Conservation (phyloP, 345 rosid species). For the Linum tenue region DNA sequence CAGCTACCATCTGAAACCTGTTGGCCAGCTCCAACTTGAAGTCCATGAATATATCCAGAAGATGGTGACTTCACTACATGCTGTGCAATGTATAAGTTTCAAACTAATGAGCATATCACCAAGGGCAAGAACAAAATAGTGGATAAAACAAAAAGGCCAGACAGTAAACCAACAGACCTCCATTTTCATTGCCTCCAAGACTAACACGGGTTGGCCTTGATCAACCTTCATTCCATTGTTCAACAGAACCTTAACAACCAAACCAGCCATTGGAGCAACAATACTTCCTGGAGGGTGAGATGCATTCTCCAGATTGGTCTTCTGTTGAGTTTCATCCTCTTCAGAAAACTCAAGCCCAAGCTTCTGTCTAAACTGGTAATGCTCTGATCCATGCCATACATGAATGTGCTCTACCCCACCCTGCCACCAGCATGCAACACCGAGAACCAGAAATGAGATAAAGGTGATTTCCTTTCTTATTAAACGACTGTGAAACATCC, state of each 20-base stretch:
- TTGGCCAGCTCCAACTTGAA: slow-evolving; percentile 55
- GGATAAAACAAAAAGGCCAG: background rate
- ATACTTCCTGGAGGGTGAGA: slow-evolving; percentile 58
- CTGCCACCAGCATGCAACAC: slow-evolving; percentile 29
- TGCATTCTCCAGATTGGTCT: slow-evolving; percentile 37
- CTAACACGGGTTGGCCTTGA: slow-evolving; percentile 68
- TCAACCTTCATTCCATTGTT: slow-evolving; percentile 62
- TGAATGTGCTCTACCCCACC: slow-evolving; percentile 57
- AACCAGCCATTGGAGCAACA: slow-evolving; percentile 92
- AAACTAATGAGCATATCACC: background rate
- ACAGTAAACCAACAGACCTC: slow-evolving; percentile 42
- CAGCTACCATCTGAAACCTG: slow-evolving; percentile 65
- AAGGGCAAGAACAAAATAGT: slow-evolving; percentile 1
- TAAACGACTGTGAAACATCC: background rate
- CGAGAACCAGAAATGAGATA: background rate
- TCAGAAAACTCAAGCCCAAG: slow-evolving; percentile 45
- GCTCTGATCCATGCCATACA: slow-evolving; percentile 60
- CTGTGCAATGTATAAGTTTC: slow-evolving; percentile 20
- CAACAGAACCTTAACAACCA: slow-evolving; percentile 75
- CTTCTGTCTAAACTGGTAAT: slow-evolving; percentile 58
- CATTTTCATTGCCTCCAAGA: slow-evolving; percentile 97
- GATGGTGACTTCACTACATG: slow-evolving; percentile 79
- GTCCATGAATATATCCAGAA: slow-evolving; percentile 60
- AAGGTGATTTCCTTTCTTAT: background rate
- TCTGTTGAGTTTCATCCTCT: slow-evolving; percentile 50